These are phyloP conservation scores for Fusarium luffae DNA, from an alignment of 2,329 filamentous ascomycete genomes.

Conservation along the genomic window DNA sequence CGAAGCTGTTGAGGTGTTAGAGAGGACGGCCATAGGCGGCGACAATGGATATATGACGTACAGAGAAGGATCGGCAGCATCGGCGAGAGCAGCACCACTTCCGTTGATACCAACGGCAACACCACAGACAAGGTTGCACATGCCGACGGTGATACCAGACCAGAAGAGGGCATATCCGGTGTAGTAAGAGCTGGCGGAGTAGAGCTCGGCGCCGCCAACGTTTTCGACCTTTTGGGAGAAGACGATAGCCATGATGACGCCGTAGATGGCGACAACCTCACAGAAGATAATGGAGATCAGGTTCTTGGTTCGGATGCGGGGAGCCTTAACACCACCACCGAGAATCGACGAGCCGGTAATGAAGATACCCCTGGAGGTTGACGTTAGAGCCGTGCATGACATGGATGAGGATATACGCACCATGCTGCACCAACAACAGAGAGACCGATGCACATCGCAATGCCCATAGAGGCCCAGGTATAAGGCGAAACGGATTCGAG, in stretches of 20 bases:
- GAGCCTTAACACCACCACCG: constrained; percentile 94
- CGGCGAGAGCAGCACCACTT: constrained; percentile 93
- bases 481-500: constrained; percentile 94
- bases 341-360: constrained; percentile 98
- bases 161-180: constrained; percentile 97
- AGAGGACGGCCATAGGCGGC: background rate
- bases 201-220: constrained; percentile 72
- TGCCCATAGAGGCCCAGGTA: constrained; percentile 90
- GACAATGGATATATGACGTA: constrained; percentile 60
- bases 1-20: constrained; percentile 72
- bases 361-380: constrained; percentile 85
- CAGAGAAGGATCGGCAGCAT: constrained; percentile 92
- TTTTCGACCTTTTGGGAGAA: constrained; percentile 88
- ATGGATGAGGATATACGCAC: constrained; percentile 62
- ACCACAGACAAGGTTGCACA: constrained; percentile 96
- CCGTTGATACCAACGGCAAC: constrained; percentile 98
- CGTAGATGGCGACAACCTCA: constrained; percentile 99
- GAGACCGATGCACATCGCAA: constrained; percentile 92
- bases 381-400: constrained; percentile 33
- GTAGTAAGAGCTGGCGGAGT: constrained; percentile 85
- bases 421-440: constrained; percentile 98
- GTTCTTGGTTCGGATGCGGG: constrained; percentile 99
- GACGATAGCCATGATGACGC: constrained; percentile 99
- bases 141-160: constrained; percentile 91
- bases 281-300: constrained; percentile 99